Evolutionary conservation across 2,329 filamentous ascomycete genomes (phyloP), one percentile per base, ranked within the genome.

Genomic region (Colletotrichum eremochloae): DNA sequence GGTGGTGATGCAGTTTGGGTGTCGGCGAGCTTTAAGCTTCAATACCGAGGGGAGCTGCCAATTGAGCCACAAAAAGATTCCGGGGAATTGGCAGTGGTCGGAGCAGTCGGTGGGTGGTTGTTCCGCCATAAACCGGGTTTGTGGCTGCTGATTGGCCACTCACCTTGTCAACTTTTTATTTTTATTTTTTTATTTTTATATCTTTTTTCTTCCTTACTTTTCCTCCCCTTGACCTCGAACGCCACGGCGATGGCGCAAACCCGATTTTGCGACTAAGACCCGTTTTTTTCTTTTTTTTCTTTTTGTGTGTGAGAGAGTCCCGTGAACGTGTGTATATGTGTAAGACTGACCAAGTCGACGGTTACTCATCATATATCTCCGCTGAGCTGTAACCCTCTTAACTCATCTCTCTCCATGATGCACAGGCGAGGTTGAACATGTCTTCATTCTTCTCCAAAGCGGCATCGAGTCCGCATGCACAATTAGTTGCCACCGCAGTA

Each of bases 401-500:
- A 3, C 33, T 56, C 38, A 20, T 5, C n/a, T 0, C n/a, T 52
- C 1, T 53, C 36, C 57, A 63, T 31, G 33, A 68, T 68, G 73
- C 52, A 48, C 52, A 71, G 55, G 63, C 64, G 18, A 61, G 42
- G 20, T 36, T 74, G 73, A 69, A 20, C 3, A 85, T 85, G 85
- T 77, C 84, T 53, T 85, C 85, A 40, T 81, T 86, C 46, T 67
- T 87, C 38, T 80, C 83, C 53, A 83, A 85, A 65, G 81, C 83
- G 6, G 77, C 85, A 52, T 81, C 83, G 50, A 86, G 82, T 76
- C 82, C 85, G 44, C 85, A 84, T 36, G 79, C 87, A 53, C 93
- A 95, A 80, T 84, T 96, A 46, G 88, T 90, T 24, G 89, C 91
- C 3, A 94, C 93, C 0, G 94, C 94, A 2, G 84, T 94, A 31